These are phyloP conservation scores for Euptelea pleiosperma DNA, from an alignment of 164 flowering plant genomes.

Conservation along the genomic window DNA sequence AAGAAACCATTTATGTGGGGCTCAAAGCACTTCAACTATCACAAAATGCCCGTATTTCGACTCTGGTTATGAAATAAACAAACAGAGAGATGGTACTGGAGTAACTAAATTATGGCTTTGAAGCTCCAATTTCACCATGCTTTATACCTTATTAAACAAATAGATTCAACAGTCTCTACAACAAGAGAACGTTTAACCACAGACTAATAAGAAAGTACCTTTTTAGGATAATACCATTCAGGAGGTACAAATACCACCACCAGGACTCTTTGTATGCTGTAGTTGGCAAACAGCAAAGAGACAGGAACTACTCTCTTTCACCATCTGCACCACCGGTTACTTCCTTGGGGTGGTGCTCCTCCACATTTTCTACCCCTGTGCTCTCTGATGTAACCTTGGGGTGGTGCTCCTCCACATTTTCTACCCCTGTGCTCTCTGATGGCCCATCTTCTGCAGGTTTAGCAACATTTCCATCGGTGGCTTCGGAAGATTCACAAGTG, in stretches of 20 bases:
- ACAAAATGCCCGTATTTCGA: too few relatives aligned
- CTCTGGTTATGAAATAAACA: too few relatives aligned
- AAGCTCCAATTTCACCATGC: slow-evolving; percentile 4
- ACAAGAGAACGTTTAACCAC: slow-evolving; percentile 1
- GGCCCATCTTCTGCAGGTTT: slow-evolving; percentile 32
- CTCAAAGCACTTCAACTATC: too few relatives aligned
- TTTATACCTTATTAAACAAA: slow-evolving; percentile 9
- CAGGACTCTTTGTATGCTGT: neutral
- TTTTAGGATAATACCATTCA: neutral
- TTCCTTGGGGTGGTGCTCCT: slow-evolving; percentile 22
- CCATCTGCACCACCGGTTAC: slow-evolving; percentile 3
- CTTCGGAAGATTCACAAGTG: slow-evolving; percentile 30
- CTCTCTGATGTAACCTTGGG: too few relatives aligned
- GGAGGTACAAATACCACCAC: neutral
- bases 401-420: slow-evolving; percentile 8
- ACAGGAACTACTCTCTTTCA: slow-evolving; percentile 6
- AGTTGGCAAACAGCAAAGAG: neutral
- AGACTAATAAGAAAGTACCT: neutral
- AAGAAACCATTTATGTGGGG: too few relatives aligned
- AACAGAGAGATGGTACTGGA: too few relatives aligned
- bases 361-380: too few relatives aligned
- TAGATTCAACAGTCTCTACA: neutral
- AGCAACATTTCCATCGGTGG: slow-evolving; percentile 17
- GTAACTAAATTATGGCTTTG: neutral
- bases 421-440: slow-evolving; percentile 18